phyloP scores from a whole-genome alignment of 805 yeast species.

The Lipomyces kockii region DNA sequence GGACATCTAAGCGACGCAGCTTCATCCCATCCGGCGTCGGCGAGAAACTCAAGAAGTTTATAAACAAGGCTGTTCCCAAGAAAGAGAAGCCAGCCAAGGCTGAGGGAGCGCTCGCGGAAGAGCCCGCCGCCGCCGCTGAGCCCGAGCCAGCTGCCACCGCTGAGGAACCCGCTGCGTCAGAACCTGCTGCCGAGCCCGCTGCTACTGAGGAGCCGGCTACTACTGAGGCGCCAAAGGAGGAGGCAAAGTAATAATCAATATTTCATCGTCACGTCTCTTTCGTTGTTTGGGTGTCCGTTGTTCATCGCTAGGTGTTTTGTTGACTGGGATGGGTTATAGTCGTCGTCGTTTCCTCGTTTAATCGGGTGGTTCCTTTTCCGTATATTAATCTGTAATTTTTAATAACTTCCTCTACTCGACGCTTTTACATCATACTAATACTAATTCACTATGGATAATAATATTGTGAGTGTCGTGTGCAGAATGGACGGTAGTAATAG shows the following conservation, averaged over 20 bases:
- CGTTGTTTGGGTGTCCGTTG: conserved; percentile 1
- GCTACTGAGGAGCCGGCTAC: conserved; percentile 15
- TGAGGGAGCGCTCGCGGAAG: conserved; percentile 13
- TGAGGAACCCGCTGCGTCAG: conserved; percentile 19
- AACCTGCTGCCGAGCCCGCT: conserved; percentile 16
- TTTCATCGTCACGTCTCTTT: background rate
- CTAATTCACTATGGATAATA: background rate
- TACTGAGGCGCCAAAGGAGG: conserved; percentile 6
- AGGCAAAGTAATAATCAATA: conserved; percentile 6
- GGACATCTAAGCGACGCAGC: conserved; percentile 27
- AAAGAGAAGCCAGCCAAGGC: conserved; percentile 10
- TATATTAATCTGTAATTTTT: conserved; percentile 8
- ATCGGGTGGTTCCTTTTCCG: background rate
- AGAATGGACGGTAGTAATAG: background rate
- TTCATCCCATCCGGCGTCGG: conserved; percentile 33
- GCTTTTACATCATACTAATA: background rate
- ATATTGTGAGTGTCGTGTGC: background rate
- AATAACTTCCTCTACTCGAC: background rate
- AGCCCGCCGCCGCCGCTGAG: conserved; percentile 9
- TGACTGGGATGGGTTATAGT: conserved; percentile 1
- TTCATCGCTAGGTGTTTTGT: conserved; percentile 1
- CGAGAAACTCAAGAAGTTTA: conserved; percentile 32
- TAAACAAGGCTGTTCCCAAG: conserved; percentile 29
- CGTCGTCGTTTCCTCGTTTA: background rate
- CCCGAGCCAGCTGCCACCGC: conserved; percentile 9